These are phyloP conservation scores for Talaromyces borbonicus DNA, from an alignment of 495 filamentous ascomycete species.

Conservation along the genomic window DNA sequence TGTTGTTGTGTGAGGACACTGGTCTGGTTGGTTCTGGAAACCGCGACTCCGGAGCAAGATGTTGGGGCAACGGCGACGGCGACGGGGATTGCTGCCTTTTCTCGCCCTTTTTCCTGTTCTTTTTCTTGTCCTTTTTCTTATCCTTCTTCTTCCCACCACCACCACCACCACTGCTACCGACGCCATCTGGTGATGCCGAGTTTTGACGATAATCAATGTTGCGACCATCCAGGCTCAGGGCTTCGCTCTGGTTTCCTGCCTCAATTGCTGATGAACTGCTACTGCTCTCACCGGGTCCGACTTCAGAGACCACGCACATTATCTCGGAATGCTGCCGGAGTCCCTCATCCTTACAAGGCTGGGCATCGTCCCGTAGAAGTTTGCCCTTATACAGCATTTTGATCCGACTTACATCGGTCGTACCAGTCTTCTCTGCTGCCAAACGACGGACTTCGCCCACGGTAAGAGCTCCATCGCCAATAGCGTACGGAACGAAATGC, in stretches of 20 bases:
- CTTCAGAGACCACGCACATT: slow-evolving; percentile 50
- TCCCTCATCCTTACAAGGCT: slow-evolving; percentile 61
- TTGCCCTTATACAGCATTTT: slow-evolving; percentile 79
- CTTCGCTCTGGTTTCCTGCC: slow-evolving; percentile 15
- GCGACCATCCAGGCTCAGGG: slow-evolving; percentile 9
- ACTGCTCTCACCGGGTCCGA: slow-evolving; percentile 34
- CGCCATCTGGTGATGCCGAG: slow-evolving; percentile 11
- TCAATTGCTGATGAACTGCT: slow-evolving; percentile 40
- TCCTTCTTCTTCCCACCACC: slow-evolving; percentile 24
- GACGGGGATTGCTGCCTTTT: too few species aligned
- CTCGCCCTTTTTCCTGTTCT: too few species aligned
- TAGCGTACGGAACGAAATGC: slow-evolving; percentile 72
- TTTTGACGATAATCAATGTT: slow-evolving; percentile 8
- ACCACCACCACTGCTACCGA: too few species aligned
- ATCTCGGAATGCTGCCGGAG: slow-evolving; percentile 75
- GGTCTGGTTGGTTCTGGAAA: slow-evolving; percentile 9
- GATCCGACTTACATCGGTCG: slow-evolving; percentile 50
- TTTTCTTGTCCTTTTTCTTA: slow-evolving; percentile 29
- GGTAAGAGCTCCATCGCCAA: slow-evolving; percentile 63
- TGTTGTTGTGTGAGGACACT: background rate
- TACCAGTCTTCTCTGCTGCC: slow-evolving; percentile 52
- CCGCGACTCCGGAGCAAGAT: slow-evolving; percentile 14
- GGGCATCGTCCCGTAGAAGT: slow-evolving; percentile 54
- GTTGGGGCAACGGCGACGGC: too few species aligned
- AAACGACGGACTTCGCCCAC: slow-evolving; percentile 57